Evolutionary conservation across 2,329 filamentous ascomycete genomes (phyloP).

Genomic region (Arthrobotrys sphaeroides): DNA sequence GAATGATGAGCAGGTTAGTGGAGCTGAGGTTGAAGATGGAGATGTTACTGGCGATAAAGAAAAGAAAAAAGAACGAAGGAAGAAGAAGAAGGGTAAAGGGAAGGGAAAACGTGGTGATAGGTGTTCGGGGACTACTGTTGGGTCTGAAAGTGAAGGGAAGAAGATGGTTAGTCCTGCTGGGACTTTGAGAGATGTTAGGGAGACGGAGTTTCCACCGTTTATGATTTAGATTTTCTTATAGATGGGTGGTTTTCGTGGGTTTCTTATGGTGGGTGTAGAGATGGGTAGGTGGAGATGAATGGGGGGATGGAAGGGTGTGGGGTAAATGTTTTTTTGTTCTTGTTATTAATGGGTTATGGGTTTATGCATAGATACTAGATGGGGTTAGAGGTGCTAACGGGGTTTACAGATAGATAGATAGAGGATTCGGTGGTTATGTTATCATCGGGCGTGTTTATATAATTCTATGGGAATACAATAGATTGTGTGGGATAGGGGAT

Average conservation of each 20-base stretch:
- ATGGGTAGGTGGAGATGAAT: too few species aligned
- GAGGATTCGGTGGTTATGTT: too few species aligned
- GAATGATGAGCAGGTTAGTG: background rate
- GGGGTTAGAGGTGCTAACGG: too few species aligned
- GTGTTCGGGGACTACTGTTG: background rate
- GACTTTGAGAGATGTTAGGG: background rate
- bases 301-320: too few species aligned
- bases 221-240: too few species aligned
- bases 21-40: background rate
- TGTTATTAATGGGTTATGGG: too few species aligned
- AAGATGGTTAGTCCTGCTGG: background rate
- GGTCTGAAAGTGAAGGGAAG: background rate
- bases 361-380: too few species aligned
- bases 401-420: too few species aligned
- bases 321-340: too few species aligned
- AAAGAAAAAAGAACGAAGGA: constrained; percentile 5
- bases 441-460: too few species aligned
- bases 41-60: background rate
- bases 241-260: background rate
- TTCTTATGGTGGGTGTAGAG: background rate
- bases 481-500: too few species aligned
- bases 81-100: constrained; percentile 6
- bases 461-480: too few species aligned
- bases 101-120: background rate
- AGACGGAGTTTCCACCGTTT: constrained; percentile 6